Evolutionary conservation across 164 flowering plant species (phyloP).

Genomic region (Piper longum): DNA sequence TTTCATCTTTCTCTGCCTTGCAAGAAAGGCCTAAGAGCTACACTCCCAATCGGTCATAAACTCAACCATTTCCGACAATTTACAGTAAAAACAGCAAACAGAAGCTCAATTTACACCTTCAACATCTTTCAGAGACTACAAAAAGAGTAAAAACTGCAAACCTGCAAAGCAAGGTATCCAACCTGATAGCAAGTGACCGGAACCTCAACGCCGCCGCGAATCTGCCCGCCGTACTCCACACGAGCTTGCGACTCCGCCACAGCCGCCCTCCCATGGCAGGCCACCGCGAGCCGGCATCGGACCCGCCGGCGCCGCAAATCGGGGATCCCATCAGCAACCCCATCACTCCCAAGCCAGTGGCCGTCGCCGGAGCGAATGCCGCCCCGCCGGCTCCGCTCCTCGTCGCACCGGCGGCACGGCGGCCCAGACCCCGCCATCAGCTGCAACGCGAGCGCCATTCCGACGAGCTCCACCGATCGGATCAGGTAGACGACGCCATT

Average conservation of each 20-base stretch:
- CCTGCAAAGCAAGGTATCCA: neutral
- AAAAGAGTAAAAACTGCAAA: neutral
- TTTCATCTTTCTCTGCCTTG: constrained; percentile 81
- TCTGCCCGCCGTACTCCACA: constrained; percentile 10
- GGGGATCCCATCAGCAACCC: neutral
- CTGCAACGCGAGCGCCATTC: neutral
- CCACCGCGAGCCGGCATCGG: constrained; percentile 7
- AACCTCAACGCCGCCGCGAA: constrained; percentile 17
- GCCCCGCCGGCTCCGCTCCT: neutral
- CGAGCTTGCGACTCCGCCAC: constrained; percentile 8
- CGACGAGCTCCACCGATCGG: neutral
- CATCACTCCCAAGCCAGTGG: neutral
- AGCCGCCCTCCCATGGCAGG: constrained; percentile 11
- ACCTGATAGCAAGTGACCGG: constrained; percentile 26
- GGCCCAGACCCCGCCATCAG: neutral
- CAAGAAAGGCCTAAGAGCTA: constrained; percentile 73
- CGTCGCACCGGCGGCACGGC: neutral
- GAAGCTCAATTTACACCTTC: neutral
- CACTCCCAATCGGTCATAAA: constrained; percentile 5
- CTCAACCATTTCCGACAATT: neutral
- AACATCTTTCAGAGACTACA: neutral
- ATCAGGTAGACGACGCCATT: neutral
- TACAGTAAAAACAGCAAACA: neutral
- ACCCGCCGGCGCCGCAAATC: constrained; percentile 1
- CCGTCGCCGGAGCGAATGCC: neutral